A percentile compares a stretch with the other conserved stretches of the same genome.
phyloP scores from a whole-genome alignment of 1,284 basidiomycete species.

The Papiliotrema fonsecae region DNA sequence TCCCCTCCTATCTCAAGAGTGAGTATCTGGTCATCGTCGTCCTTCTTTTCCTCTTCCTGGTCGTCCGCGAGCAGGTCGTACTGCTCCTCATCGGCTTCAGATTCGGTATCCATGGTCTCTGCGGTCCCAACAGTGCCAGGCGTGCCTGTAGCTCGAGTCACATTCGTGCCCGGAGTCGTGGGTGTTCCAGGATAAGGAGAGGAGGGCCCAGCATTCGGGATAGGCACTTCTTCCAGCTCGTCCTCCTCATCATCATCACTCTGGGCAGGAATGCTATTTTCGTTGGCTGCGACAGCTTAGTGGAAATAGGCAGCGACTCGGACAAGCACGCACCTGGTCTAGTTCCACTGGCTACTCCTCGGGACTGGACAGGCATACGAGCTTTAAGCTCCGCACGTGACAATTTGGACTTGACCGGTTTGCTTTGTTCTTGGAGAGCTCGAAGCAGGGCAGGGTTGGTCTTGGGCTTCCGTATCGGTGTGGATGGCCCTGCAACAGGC shows the following conservation, averaged over 20 bases:
- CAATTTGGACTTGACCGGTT: not conserved
- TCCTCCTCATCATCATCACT: conserved; percentile 33
- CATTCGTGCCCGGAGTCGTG: conserved; percentile 12
- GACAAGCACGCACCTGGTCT: not conserved
- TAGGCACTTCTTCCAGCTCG: conserved; percentile 44
- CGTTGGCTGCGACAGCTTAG: not conserved
- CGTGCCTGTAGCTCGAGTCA: conserved; percentile 10
- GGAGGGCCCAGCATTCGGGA: conserved; percentile 31
- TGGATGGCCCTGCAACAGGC: not conserved
- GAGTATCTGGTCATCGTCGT: conserved; percentile 29
- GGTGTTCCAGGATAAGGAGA: conserved; percentile 24
- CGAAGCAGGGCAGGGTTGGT: not conserved
- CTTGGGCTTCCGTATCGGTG: not conserved
- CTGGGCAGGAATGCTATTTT: too few species aligned
- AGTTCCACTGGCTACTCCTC: not conserved
- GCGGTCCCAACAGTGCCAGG: conserved; percentile 8
- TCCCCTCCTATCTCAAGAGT: conserved; percentile 40
- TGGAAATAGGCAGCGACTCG: not conserved
- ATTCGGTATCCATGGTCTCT: conserved; percentile 13
- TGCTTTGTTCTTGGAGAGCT: not conserved
- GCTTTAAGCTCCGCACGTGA: not conserved
- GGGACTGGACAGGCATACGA: conserved; percentile 1
- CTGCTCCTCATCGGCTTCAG: conserved; percentile 19
- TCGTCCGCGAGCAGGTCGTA: conserved; percentile 15
- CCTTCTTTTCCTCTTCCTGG: conserved; percentile 17